phyloP scores from a whole-genome alignment of 108 stramenopile genomes.

The Aurantiochytrium sp. region DNA sequence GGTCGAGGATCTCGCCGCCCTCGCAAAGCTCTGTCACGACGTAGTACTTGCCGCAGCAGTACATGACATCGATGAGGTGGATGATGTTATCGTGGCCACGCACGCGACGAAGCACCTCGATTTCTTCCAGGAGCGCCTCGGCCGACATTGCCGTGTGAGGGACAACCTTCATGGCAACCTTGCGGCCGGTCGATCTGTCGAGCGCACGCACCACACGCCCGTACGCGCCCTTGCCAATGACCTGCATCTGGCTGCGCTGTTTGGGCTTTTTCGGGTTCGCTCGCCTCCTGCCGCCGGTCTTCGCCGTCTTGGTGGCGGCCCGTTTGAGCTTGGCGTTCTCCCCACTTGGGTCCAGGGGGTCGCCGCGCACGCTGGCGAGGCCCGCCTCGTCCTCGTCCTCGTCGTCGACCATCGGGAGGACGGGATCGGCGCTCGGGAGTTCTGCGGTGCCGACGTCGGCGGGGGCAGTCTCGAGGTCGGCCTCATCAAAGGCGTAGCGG shows the following conservation, averaged over 20 bases:
- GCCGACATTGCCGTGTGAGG: conserved; percentile 31
- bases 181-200: neutral
- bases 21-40: conserved; percentile 27
- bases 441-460: neutral
- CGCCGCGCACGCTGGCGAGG: neutral
- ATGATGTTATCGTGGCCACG: conserved; percentile 15
- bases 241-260: conserved; percentile 8
- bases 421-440: neutral
- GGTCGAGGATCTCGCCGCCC: conserved; percentile 27
- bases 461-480: neutral
- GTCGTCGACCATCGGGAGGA: neutral
- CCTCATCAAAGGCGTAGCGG: conserved; percentile 24
- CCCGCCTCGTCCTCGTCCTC: neutral
- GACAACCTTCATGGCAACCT: conserved; percentile 25
- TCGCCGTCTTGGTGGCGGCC: neutral
- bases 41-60: conserved; percentile 30
- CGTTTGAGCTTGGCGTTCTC: no score
- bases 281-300: neutral
- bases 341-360: no score
- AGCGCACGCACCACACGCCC: conserved; percentile 3
- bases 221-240: conserved; percentile 21
- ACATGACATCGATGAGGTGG: conserved; percentile 15
- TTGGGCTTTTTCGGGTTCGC: neutral
- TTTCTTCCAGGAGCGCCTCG: conserved; percentile 20
- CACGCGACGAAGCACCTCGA: conserved; percentile 9